A percentile compares a stretch with the other conserved stretches of the same genome.
Conservation (phyloP, 2,329 filamentous ascomycete species). For the Ophiostoma montium region DNA sequence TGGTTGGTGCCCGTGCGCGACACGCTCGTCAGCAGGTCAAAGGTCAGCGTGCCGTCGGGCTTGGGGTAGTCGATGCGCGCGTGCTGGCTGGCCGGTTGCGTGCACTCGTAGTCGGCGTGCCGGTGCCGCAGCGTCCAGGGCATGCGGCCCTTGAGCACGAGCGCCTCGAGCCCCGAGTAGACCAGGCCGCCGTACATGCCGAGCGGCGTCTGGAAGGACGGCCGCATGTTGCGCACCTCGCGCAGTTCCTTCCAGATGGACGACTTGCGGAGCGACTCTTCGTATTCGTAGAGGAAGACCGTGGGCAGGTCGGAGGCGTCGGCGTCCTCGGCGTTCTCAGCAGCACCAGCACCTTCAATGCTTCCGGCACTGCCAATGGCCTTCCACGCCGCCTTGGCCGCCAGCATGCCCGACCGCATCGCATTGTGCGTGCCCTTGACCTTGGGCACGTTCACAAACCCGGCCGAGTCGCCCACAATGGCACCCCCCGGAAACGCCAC, state of each 20-base stretch:
- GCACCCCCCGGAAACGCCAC: constrained; percentile 92
- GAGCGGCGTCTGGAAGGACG: constrained; percentile 78
- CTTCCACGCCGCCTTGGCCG: constrained; percentile 75
- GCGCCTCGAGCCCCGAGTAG: constrained; percentile 90
- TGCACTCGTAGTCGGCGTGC: constrained; percentile 61
- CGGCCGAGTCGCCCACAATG: constrained; percentile 88
- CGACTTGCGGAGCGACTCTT: constrained; percentile 72
- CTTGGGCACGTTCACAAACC: constrained; percentile 95
- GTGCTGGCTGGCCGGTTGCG: constrained; percentile 64
- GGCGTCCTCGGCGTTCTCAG: background rate
- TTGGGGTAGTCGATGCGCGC: constrained; percentile 92
- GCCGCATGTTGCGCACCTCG: constrained; percentile 93
- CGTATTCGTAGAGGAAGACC: constrained; percentile 89
- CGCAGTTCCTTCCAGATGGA: constrained; percentile 89
- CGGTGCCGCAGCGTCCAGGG: constrained; percentile 92
- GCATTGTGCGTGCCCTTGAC: constrained; percentile 97
- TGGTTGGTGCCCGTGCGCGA: constrained; percentile 95
- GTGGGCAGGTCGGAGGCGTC: constrained; percentile 23
- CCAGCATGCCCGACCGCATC: constrained; percentile 95
- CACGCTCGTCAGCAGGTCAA: constrained; percentile 92
- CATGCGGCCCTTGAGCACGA: constrained; percentile 65
- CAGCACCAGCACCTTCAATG: background rate
- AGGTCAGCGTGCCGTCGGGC: constrained; percentile 86
- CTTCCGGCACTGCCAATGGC: constrained; percentile 41
- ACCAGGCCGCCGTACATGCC: constrained; percentile 80